A percentile compares a stretch with the other conserved stretches of the same genome.
These are phyloP conservation scores for Myxozyma neglecta DNA, from an alignment of 805 yeast species.

Conservation along the genomic window DNA sequence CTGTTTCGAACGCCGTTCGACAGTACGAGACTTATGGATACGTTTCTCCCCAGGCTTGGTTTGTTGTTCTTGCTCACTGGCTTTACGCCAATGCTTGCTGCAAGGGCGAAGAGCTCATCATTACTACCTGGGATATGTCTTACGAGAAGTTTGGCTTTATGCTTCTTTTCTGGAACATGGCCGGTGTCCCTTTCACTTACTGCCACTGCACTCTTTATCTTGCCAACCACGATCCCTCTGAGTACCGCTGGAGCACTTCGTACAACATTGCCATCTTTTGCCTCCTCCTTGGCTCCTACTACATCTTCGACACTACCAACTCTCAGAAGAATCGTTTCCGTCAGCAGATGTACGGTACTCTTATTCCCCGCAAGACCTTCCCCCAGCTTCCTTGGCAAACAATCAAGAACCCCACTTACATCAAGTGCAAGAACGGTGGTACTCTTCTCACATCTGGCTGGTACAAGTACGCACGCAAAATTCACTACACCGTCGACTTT, in stretches of 20 bases:
- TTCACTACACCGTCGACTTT: constrained; percentile 94
- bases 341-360: constrained; percentile 71
- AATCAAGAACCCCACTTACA: constrained; percentile 78
- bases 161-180: constrained; percentile 98
- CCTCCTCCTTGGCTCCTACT: constrained; percentile 69
- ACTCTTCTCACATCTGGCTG: constrained; percentile 88
- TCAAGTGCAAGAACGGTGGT: constrained; percentile 82
- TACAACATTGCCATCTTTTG: constrained; percentile 61
- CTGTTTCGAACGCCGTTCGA: constrained; percentile 69
- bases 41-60: constrained; percentile 71
- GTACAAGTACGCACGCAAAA: constrained; percentile 90
- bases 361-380: constrained; percentile 75
- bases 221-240: constrained; percentile 78
- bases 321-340: constrained; percentile 95
- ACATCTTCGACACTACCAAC: constrained; percentile 91
- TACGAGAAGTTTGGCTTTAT: constrained; percentile 99
- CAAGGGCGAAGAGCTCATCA: constrained; percentile 95
- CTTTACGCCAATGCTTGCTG: constrained; percentile 95
- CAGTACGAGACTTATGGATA: constrained; percentile 82
- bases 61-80: constrained; percentile 83
- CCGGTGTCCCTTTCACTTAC: constrained; percentile 98
- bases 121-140: constrained; percentile 99
- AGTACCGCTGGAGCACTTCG: constrained; percentile 67
- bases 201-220: constrained; percentile 88
- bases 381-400: constrained; percentile 88